Evolutionary conservation across 345 rosid species (phyloP), one percentile per base, ranked within the genome.

Genomic region (Eucalyptus polyanthemos): DNA sequence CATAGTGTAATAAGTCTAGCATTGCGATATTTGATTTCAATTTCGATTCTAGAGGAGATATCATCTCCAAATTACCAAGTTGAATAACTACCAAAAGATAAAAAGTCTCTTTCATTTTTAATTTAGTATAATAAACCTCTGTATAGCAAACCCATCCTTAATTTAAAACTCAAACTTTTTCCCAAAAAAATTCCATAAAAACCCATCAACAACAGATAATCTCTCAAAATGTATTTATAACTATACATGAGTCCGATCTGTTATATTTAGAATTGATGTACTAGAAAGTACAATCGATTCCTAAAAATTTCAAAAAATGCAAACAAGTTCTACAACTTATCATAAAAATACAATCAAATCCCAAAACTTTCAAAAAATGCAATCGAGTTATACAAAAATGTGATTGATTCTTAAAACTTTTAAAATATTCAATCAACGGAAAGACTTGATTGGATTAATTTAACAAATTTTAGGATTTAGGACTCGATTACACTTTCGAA

Each of bases 191-290:
- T 6, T 53, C 9, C 24, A 53, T 53, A 53, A 53, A 53, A 53
- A 19, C 24, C 56, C 24, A 3, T 19, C 24, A 58, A 58, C n/a
- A 25, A 58, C 0, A 2, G 7, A 25, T 25, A 25, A 58, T 67
- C 80, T 67, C 40, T 31, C 11, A 31, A 53, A 7, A 53, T 53
- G 24, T 53, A 53, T 53, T 53, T 53, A 4, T 53, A 53, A 1
- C 56, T 19, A 7, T 53, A 53, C 56, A 53, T 53, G 56, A 53
- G 0, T 19, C 9, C 1, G 0, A 53, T 67, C 22, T 1, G 0
- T 31, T 5, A 67, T 31, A 67, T 67, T 67, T 0, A 34, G 2
- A 67, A 31, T 67, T 67, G 11, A 31, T 34, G 56, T 53, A 53
- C 56, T 53, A 17, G 4, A 53, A 53, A 53, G 56, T 19, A 53